Evolutionary conservation across 371 early-diverging fungal species (phyloP).

Genomic region (Nosema bombycis): DNA sequence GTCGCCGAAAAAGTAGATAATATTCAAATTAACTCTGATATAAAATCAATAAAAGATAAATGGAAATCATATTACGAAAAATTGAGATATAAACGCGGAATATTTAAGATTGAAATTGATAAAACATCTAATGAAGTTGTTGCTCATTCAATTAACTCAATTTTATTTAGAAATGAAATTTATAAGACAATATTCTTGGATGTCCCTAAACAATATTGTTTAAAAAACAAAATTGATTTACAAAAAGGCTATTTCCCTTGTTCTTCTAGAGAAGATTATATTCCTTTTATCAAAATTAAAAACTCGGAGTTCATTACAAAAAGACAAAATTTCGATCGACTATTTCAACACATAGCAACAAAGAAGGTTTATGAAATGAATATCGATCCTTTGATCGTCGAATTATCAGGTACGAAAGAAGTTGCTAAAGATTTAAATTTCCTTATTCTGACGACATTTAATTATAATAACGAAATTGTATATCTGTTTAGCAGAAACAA

Average conservation of each 20-base stretch:
- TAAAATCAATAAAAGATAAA: background rate
- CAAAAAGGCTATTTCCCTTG: background rate
- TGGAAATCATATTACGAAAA: conserved; percentile 1
- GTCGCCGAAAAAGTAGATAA: background rate
- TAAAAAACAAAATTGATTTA: background rate
- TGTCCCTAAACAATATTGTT: conserved; percentile 1
- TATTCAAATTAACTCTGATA: background rate
- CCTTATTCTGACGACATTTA: conserved; percentile 22
- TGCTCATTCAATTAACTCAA: background rate
- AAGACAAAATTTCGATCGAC: background rate
- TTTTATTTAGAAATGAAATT: background rate
- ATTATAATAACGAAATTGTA: conserved; percentile 14
- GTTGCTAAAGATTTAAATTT: conserved; percentile 2
- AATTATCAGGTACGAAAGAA: background rate
- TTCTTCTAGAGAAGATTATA: background rate
- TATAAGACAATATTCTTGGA: conserved; percentile 1
- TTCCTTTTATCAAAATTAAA: background rate
- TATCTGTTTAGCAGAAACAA: conserved; percentile 14
- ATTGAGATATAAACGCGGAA: background rate
- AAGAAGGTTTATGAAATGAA: background rate
- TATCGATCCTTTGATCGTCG: background rate
- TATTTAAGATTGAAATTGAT: background rate
- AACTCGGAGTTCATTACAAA: background rate
- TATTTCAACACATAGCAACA: background rate
- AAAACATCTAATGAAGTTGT: background rate